Evolutionary conservation across 805 yeast genomes (phyloP).

Genomic region (Grigorovia humatica): DNA sequence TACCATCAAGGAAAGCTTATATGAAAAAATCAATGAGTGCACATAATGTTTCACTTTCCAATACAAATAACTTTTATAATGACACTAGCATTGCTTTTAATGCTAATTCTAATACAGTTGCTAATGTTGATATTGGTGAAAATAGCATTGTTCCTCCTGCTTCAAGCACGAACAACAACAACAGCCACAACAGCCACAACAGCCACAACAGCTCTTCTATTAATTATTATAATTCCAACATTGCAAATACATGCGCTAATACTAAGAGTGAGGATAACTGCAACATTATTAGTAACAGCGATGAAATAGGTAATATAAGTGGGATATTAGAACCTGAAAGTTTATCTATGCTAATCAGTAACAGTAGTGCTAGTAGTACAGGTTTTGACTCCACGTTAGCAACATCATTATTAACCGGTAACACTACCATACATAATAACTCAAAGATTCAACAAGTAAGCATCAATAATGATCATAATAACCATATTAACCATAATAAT

Average conservation of each 20-base stretch:
- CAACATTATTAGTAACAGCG: not conserved
- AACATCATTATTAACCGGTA: conserved; percentile 16
- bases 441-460: not conserved
- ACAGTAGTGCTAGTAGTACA: conserved; percentile 16
- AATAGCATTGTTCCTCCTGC: not conserved
- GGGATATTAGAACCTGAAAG: conserved; percentile 3
- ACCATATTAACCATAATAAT: not conserved
- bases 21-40: not conserved
- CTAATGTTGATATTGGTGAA: not conserved
- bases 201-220: not conserved
- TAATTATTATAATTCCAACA: not conserved
- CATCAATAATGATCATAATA: not conserved
- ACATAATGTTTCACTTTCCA: not conserved
- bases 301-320: not conserved
- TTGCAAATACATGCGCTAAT: not conserved
- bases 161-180: not conserved
- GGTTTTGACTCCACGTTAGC: conserved; percentile 18
- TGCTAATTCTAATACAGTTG: not conserved
- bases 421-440: conserved; percentile 5
- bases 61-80: not conserved
- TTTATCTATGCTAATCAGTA: conserved; percentile 9
- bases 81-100: not conserved
- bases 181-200: not conserved
- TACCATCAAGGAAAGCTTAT: not conserved
- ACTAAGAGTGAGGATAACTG: not conserved